These are phyloP conservation scores for Diphasiastrum complanatum DNA, from an alignment of 83 land plant genomes.

Conservation along the genomic window DNA sequence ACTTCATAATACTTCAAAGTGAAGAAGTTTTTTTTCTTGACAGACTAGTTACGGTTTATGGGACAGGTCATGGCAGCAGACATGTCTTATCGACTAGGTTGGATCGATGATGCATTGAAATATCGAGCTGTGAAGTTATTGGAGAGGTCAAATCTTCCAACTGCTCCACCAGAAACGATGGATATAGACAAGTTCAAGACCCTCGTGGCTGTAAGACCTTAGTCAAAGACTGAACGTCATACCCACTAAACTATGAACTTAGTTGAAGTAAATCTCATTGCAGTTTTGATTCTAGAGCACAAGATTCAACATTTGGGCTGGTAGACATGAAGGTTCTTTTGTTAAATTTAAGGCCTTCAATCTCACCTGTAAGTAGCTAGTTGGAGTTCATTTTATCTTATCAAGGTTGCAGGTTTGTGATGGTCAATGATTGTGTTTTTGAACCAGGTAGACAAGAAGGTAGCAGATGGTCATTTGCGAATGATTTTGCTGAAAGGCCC, in stretches of 20 bases:
- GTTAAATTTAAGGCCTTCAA: too few relatives aligned
- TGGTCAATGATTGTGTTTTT: too few relatives aligned
- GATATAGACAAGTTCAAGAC: conserved; percentile 69
- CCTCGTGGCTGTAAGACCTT: conserved; percentile 65
- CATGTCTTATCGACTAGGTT: conserved; percentile 75
- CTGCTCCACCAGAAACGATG: conserved; percentile 64
- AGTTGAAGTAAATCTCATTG: too few relatives aligned
- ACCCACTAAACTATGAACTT: background rate
- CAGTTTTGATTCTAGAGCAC: too few relatives aligned
- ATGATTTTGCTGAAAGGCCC: conserved; percentile 87
- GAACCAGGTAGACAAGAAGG: conserved; percentile 96
- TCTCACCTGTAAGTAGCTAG: too few relatives aligned
- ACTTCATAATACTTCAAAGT: too few relatives aligned
- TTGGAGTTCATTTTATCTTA: too few relatives aligned
- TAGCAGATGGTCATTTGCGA: conserved; percentile 84
- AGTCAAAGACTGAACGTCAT: background rate
- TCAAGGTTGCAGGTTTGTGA: too few relatives aligned
- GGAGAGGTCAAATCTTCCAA: conserved; percentile 59
- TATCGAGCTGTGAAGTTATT: conserved; percentile 44
- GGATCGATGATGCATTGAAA: conserved; percentile 72
- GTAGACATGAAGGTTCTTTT: too few relatives aligned
- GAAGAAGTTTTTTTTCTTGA: too few relatives aligned
- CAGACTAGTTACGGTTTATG: background rate
- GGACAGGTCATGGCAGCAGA: conserved; percentile 84
- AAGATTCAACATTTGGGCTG: too few relatives aligned